Conservation (phyloP, 495 filamentous ascomycete genomes). For the Trichoderma reesei region DNA sequence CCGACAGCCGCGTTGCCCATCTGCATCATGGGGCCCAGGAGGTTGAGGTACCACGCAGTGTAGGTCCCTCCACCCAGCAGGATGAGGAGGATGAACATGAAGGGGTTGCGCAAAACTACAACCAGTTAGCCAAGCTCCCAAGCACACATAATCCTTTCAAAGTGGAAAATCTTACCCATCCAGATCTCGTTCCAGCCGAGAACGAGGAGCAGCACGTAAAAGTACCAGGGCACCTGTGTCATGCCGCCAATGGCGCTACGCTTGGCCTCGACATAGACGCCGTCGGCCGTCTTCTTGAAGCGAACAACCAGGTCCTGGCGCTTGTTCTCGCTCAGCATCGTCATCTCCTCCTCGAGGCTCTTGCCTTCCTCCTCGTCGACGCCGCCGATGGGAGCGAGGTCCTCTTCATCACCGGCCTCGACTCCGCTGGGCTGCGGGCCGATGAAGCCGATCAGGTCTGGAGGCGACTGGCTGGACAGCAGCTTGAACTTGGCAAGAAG, state of each 20-base stretch:
- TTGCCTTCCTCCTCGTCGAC: slow-evolving; percentile 89
- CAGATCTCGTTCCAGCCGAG: slow-evolving; percentile 96
- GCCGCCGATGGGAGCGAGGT: slow-evolving; percentile 74
- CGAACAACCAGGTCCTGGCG: slow-evolving; percentile 80
- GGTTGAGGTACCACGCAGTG: slow-evolving; percentile 82
- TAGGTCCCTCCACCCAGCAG: slow-evolving; percentile 67
- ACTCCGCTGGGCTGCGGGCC: slow-evolving; percentile 67
- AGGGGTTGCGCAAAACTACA: slow-evolving; percentile 79
- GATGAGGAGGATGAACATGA: slow-evolving; percentile 84
- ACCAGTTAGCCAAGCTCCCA: slow-evolving; percentile 25
- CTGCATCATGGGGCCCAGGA: slow-evolving; percentile 90
- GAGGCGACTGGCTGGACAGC: slow-evolving; percentile 55
- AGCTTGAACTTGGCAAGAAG: slow-evolving; percentile 78
- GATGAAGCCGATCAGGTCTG: slow-evolving; percentile 72
- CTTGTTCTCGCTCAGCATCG: slow-evolving; percentile 80
- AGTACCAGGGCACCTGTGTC: slow-evolving; percentile 88
- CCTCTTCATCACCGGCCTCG: slow-evolving; percentile 79
- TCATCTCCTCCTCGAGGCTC: slow-evolving; percentile 91
- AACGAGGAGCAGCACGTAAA: slow-evolving; percentile 79
- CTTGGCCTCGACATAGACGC: slow-evolving; percentile 95
- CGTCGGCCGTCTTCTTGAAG: slow-evolving; percentile 96
- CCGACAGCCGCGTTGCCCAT: slow-evolving; percentile 82
- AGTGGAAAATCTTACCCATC: slow-evolving; percentile 53
- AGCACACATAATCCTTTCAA: slow-evolving; percentile 9
- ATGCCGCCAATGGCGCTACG: slow-evolving; percentile 91